Evolutionary conservation across 176 grass and related monocot species (phyloP).

Genomic region (Eleusine coracana): DNA sequence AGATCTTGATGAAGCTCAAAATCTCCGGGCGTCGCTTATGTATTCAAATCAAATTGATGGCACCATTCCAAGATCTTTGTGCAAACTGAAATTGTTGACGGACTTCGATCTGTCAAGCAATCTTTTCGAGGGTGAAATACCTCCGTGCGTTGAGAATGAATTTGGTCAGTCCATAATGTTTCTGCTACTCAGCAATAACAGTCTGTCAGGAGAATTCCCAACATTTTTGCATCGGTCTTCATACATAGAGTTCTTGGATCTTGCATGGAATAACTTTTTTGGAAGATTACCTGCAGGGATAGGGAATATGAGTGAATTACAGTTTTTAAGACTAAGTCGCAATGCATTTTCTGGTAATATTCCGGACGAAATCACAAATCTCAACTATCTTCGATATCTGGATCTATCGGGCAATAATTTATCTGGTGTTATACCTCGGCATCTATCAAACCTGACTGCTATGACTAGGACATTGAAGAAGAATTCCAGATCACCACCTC

Average conservation of each 20-base stretch:
- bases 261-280: neutral
- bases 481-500: neutral
- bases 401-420: conserved; percentile 43
- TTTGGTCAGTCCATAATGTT: neutral
- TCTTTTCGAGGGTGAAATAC: neutral
- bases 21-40: neutral
- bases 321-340: neutral
- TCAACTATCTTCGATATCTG: neutral
- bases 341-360: conserved; percentile 42
- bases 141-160: neutral
- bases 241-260: neutral
- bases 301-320: neutral
- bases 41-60: conserved; percentile 13
- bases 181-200: conserved; percentile 1
- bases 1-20: neutral
- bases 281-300: conserved; percentile 8
- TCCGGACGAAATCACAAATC: neutral
- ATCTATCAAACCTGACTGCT: conserved; percentile 11
- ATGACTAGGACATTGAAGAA: conserved; percentile 31
- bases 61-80: neutral
- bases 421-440: conserved; percentile 16
- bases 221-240: neutral
- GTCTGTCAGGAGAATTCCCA: conserved; percentile 4
- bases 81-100: neutral
- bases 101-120: neutral